Evolutionary conservation across 306 rosid species (phyloP), one percentile per base, ranked within the genome.

Genomic region (Pueraria montana): DNA sequence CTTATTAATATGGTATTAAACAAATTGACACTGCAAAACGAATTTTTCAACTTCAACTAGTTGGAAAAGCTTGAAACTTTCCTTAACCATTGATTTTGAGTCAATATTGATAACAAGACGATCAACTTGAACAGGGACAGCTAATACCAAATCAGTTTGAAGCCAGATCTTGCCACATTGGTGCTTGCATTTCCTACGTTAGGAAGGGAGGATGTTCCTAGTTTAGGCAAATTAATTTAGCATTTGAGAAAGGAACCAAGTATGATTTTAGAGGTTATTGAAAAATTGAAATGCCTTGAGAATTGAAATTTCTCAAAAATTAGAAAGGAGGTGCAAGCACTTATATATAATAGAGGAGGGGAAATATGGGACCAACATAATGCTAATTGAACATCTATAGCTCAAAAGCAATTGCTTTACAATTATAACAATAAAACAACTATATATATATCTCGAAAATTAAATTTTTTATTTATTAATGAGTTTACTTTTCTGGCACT

Each of bases 241-340:
- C 81, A 61, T 77, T 30, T 18, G 14, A 27, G 81, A 63, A 77
- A 43, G 27, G 16, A 46, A 24, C 53, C 8, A 4, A 50, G 20
- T 49, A 14, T 78, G 11, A 34, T 50, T 78, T 78, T 49, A 36
- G 75, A 78, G n/a, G 65, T 78, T 66, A 65, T 16, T 65, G 55
- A 20, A 20, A 78, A 78, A 12, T 32, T 48, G 65, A 78, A 34
- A 50, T 20, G 38, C 18, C 11, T 78, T 48, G 11, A 48, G 17
- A 50, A 48, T 26, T 78, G 26, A 49, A 34, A 78, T 20, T 78
- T 64, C 82, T 12, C 30, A n/a, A 63, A 48, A 48, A n/a, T n/a
- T 63, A 64, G 74, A 63, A 77, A 77, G 73, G 82, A 62, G 72
- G 62, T 43, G 62, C 62, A 46, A 30, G 10, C 62, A 77, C 16